Evolutionary conservation across 1,284 basidiomycete species (phyloP), one percentile per base, ranked within the genome.

Genomic region (Trichosporon faecale): DNA sequence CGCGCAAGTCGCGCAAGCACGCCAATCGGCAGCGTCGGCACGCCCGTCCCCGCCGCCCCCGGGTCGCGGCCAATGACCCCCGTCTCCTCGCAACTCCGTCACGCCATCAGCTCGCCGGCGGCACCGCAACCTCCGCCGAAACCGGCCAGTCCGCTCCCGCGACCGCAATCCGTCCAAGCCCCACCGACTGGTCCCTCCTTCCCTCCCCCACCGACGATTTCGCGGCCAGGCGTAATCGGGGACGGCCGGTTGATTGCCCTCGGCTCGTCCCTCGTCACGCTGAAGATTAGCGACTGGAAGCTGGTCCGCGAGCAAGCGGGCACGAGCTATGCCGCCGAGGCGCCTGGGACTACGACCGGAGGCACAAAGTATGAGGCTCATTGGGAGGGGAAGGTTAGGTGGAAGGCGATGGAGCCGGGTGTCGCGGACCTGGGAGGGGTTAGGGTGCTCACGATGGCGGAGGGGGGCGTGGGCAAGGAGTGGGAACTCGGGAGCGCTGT

Each of bases 391-490:
- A 66, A 71, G 2, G 66, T 79, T 52, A 61, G 72, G 6, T 81
- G 77, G 67, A 60, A 80, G 8, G 76, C 76, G 0, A 66, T 79
- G 0, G 66, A 75, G 7, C 76, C 77, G 23, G 81, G 81, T 0
- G 65, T 80, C n/a, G 75, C 74, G 0, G 75, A 72, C 31, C 69
- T 82, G 0, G 81, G 81, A 21, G 81, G 81, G 0, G n/a, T 78
- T 35, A 73, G 81, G 14, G 73, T 81, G 3, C 66, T 81, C 52
- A 21, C 76, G 1, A 63, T 80, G 21, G 70, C 66, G 25, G 37
- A 55, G 23, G 64, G 61, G 23, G 44, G 18, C 6, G 60, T 76
- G 1, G 78, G 68, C 3, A 63, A 68, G 33, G 80, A 81, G 70
- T 81, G 79, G 79, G 77, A 79, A 29, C 31, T 61, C 12, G 57